Conservation (phyloP, 169 alveolate genomes). For the Plasmodium inui region DNA sequence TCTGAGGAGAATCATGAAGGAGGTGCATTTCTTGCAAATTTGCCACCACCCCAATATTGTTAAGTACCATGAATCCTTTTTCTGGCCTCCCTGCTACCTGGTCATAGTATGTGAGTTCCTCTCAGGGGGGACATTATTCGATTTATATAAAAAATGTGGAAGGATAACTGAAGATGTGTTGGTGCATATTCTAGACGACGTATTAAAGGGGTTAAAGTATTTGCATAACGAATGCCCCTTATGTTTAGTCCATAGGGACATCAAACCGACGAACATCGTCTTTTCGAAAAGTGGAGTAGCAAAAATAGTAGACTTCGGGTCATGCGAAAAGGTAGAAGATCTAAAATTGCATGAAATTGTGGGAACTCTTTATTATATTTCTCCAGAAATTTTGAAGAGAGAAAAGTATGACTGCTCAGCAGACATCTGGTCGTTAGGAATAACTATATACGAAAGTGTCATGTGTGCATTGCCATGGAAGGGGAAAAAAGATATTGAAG, state of each 20-base stretch:
- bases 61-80: conserved; percentile 75
- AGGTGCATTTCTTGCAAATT: conserved; percentile 65
- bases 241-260: conserved; percentile 42
- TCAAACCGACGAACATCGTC: conserved; percentile 53
- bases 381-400: conserved; percentile 94
- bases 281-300: conserved; percentile 67
- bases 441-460: conserved; percentile 91
- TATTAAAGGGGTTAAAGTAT: conserved; percentile 44
- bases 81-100: conserved; percentile 72
- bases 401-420: conserved; percentile 90
- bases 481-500: conserved; percentile 29
- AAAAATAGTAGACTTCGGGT: conserved; percentile 74
- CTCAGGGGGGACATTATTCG: conserved; percentile 42
- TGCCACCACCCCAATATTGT: conserved; percentile 75
- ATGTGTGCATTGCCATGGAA: conserved; percentile 56
- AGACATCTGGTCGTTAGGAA: conserved; percentile 95
- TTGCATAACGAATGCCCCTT: conserved; percentile 52
- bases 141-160: conserved; percentile 57
- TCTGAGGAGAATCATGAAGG: conserved; percentile 41
- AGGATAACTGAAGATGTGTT: conserved; percentile 67
- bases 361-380: conserved; percentile 84
- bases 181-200: conserved; percentile 43
- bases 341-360: conserved; percentile 23
- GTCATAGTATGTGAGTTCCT: conserved; percentile 74
- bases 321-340: conserved; percentile 60